Evolutionary conservation across 305 asterid genomes (phyloP), one percentile per base, ranked within the genome.

Genomic region (Solanum aculeatissimum): DNA sequence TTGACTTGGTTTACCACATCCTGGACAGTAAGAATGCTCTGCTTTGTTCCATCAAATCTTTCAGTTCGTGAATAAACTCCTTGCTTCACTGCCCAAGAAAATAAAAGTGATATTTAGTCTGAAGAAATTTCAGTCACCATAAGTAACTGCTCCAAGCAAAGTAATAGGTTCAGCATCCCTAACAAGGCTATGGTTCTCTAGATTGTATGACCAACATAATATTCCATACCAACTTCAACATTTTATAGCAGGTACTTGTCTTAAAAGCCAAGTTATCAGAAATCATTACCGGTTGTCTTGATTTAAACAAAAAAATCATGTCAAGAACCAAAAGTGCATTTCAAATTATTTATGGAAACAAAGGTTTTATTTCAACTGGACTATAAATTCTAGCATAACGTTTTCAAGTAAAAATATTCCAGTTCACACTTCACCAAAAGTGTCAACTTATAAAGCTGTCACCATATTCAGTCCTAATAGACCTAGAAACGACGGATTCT

Each of bases 1-100:
- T 49, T 70, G 65, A 85, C 13, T 84, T 49, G 79, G 81, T n/a
- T 58, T 68, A 71, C 85, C 66, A 91, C 87, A 11, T 86, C 88
- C 32, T 86, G 89, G 62, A 91, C 90, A 7, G 89, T 86, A 57
- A 86, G 91, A 87, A 94, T 91, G 80, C 2, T 87, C 85, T 86
- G 82, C 4, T 35, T 55, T 78, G 84, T 47, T 63, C 60, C 84
- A 86, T 96, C 98, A 82, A 95, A 93, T 78, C 80, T 55, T 38
- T 54, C 55, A 1, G 94, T 65, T 47, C 99, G 93, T 53, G 94
- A 89, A 86, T 2, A 86, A 60, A 93, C 78, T 86, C 90, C 86
- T 84, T 96, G 98, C 42, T 2, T 87, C 92, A 96, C 98, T 96
- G 94, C 86, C 79, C 84, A 85, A 38, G 71, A 15, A 87, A 32